phyloP scores from a whole-genome alignment of 2,329 filamentous ascomycete genomes.

The Penicillium verrucosum region DNA sequence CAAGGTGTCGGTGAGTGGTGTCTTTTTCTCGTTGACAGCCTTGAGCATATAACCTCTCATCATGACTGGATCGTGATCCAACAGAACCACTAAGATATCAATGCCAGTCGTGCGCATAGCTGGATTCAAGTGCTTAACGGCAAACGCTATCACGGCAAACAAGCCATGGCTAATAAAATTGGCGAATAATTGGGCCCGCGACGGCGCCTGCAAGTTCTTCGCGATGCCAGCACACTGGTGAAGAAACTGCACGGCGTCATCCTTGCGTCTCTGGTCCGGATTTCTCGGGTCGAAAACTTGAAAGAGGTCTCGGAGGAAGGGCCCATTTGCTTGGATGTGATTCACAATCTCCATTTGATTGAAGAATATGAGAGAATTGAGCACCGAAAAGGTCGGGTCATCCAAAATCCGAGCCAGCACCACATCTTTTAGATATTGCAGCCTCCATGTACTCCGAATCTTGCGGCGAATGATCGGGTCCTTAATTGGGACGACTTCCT shows the following conservation, averaged over 20 bases:
- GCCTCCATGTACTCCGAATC: constrained; percentile 92
- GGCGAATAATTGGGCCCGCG: constrained; percentile 76
- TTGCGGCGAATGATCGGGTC: constrained; percentile 78
- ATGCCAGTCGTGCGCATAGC: constrained; percentile 86
- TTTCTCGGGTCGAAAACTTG: constrained; percentile 71
- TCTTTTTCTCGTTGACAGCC: constrained; percentile 81
- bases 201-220: constrained; percentile 85
- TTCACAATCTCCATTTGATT: constrained; percentile 98
- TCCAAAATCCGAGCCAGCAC: constrained; percentile 93
- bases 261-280: constrained; percentile 68
- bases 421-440: constrained; percentile 98
- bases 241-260: constrained; percentile 92
- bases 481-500: constrained; percentile 91
- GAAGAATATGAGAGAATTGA: constrained; percentile 98
- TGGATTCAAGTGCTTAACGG: constrained; percentile 79
- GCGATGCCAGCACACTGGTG: constrained; percentile 93
- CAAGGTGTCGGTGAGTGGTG: constrained; percentile 82
- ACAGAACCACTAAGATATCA: constrained; percentile 87
- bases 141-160: constrained; percentile 85
- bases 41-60: constrained; percentile 91
- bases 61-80: constrained; percentile 93
- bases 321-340: constrained; percentile 77
- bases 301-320: constrained; percentile 82
- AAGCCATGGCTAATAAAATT: constrained; percentile 88
- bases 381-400: constrained; percentile 93